Percentiles rank a stretch among this genome's conserved stretches.
phyloP scores from a whole-genome alignment of 805 yeast genomes.

The Starmerella bombicola region DNA sequence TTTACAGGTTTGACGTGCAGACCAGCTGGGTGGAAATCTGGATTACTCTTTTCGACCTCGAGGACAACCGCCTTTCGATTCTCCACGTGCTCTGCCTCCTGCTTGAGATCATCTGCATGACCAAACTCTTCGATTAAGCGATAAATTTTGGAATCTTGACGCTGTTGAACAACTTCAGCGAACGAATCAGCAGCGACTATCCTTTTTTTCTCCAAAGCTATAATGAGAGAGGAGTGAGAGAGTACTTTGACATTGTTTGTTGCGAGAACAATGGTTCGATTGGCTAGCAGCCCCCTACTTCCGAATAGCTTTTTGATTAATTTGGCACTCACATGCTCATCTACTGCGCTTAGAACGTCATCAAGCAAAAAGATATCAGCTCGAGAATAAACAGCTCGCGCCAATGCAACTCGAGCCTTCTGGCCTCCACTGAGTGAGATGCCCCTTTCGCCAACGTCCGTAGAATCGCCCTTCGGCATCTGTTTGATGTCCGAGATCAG shows the following conservation, averaged over 20 bases:
- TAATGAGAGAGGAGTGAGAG: conserved; percentile 54
- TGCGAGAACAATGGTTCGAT: conserved; percentile 63
- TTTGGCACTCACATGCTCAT: conserved; percentile 89
- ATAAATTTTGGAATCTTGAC: conserved; percentile 15
- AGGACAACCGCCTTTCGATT: conserved; percentile 63
- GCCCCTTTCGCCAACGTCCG: conserved; percentile 95
- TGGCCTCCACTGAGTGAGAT: conserved; percentile 95
- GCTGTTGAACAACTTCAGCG: conserved; percentile 37
- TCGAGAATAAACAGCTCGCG: conserved; percentile 89
- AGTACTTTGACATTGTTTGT: conserved; percentile 72
- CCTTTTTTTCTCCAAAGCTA: conserved; percentile 42
- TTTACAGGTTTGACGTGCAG: conserved; percentile 7
- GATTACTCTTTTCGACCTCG: conserved; percentile 4
- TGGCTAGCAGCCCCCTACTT: conserved; percentile 53
- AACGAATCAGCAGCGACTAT: conserved; percentile 46
- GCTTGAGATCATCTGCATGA: conserved; percentile 61
- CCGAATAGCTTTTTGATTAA: conserved; percentile 66
- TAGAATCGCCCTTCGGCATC: conserved; percentile 78
- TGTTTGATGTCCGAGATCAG: conserved; percentile 62
- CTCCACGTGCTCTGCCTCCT: conserved; percentile 45
- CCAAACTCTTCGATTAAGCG: conserved; percentile 37
- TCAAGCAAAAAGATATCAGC: conserved; percentile 86
- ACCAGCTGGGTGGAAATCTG: conserved; percentile 9
- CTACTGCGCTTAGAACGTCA: conserved; percentile 92
- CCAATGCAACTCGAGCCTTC: conserved; percentile 86